Evolutionary conservation across 139 green algal genomes (phyloP).

Genomic region (Chlamydomonas sphaeroides): DNA sequence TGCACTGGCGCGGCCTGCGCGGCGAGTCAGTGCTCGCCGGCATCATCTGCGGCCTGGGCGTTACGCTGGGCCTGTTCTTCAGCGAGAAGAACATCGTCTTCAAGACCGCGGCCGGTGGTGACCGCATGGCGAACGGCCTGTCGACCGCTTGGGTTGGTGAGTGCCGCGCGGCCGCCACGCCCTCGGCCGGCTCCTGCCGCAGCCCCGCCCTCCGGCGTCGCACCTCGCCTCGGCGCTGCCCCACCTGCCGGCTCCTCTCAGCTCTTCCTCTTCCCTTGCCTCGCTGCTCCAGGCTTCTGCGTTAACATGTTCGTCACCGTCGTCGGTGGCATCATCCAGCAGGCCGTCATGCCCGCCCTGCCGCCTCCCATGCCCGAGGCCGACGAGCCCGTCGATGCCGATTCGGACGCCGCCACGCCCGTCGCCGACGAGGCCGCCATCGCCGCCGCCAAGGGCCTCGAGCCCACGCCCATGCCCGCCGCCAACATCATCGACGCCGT

Average conservation of each 20-base stretch:
- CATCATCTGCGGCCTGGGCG: constrained; percentile 45
- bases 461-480: neutral
- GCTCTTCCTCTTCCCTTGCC: no score
- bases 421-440: neutral
- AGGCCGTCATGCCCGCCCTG: constrained; percentile 7
- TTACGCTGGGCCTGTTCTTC: constrained; percentile 58
- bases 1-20: constrained; percentile 60
- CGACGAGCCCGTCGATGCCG: neutral
- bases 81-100: constrained; percentile 41
- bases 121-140: constrained; percentile 45
- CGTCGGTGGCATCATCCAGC: constrained; percentile 48
- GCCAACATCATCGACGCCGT: neutral
- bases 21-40: constrained; percentile 52
- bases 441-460: constrained; percentile 11
- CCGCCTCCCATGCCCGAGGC: neutral
- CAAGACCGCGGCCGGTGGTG: constrained; percentile 33
- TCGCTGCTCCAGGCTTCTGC: constrained; percentile 34
- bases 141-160: constrained; percentile 52
- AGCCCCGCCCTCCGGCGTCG: no score
- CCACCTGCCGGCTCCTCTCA: no score
- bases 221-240: no score
- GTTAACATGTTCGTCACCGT: constrained; percentile 54
- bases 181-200: no score
- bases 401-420: neutral
- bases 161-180: no score